Conservation (phyloP, 163 green algal genomes). For the Chlorella variabilis region DNA sequence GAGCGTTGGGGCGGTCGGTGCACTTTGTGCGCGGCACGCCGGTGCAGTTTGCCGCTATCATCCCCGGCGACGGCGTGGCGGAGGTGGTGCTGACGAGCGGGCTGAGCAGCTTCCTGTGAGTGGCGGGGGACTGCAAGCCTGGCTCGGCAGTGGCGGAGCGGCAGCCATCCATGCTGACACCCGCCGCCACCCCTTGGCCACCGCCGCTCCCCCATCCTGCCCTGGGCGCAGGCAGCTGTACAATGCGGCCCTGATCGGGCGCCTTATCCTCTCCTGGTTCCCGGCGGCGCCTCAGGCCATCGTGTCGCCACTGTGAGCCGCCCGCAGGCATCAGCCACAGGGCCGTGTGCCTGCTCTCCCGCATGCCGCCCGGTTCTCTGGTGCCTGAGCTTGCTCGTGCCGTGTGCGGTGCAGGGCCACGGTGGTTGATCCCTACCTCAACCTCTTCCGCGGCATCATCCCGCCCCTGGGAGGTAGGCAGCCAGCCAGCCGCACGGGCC, state of each 20-base stretch:
- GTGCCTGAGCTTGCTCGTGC: no score
- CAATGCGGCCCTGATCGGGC: constrained; percentile 93
- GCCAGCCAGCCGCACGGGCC: no score
- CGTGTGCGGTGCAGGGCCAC: constrained; percentile 8
- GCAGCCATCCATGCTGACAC: not conserved
- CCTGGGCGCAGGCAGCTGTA: constrained; percentile 85
- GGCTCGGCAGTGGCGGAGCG: not conserved
- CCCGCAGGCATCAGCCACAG: constrained; percentile 95
- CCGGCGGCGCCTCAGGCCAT: constrained; percentile 48
- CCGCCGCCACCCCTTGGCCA: not conserved
- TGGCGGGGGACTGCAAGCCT: not conserved
- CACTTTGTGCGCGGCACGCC: constrained; percentile 35
- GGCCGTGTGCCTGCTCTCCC: no score
- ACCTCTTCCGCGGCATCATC: constrained; percentile 85
- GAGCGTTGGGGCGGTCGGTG: constrained; percentile 1
- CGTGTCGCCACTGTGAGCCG: constrained; percentile 60
- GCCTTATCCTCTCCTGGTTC: constrained; percentile 94
- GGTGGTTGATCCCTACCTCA: constrained; percentile 19
- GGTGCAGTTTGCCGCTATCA: constrained; percentile 82
- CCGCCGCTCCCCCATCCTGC: not conserved
- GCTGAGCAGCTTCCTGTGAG: constrained; percentile 76
- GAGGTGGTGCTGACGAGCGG: constrained; percentile 91
- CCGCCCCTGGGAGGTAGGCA: constrained; percentile 86
- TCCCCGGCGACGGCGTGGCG: constrained; percentile 87
- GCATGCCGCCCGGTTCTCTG: no score